Percentiles rank a stretch among this genome's conserved stretches.
Conservation (phyloP, 148 eudicot species). For the Bassia scoparia region DNA sequence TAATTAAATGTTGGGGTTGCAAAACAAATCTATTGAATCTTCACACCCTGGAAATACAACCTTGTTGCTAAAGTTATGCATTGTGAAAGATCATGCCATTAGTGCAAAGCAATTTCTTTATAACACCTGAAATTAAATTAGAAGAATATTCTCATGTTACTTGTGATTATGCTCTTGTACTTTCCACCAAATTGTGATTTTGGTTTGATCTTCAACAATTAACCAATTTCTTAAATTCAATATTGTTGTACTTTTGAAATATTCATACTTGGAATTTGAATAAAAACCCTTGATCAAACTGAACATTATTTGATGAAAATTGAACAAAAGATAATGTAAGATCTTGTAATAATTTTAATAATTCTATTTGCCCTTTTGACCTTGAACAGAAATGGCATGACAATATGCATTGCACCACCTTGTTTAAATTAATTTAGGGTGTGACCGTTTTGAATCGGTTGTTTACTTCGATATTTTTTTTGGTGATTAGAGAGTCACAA, state of each 20-base stretch:
- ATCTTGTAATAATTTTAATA: not conserved
- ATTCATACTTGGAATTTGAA: not conserved
- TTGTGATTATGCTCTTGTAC: not conserved
- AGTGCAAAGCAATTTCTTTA: conserved; percentile 2
- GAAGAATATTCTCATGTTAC: conserved; percentile 5
- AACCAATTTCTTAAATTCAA: not conserved
- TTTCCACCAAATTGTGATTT: conserved; percentile 2
- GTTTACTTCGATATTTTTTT: no score
- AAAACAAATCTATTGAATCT: conserved; percentile 15
- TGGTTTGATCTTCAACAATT: not conserved
- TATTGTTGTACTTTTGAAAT: not conserved
- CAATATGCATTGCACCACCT: not conserved
- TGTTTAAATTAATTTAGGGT: not conserved
- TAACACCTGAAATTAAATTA: not conserved
- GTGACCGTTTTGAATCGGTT: not conserved
- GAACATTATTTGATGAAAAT: not conserved
- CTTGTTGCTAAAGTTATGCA: conserved; percentile 10
- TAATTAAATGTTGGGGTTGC: no score
- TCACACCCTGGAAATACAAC: conserved; percentile 23
- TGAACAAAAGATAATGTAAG: not conserved
- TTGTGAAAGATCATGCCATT: not conserved
- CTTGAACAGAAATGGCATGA: not conserved
- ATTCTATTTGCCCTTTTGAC: not conserved
- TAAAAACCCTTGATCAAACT: not conserved
- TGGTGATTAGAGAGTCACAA: no score